Evolutionary conservation across 106 monocot genomes (phyloP).

Genomic region (Dioscorea zingiberensis): DNA sequence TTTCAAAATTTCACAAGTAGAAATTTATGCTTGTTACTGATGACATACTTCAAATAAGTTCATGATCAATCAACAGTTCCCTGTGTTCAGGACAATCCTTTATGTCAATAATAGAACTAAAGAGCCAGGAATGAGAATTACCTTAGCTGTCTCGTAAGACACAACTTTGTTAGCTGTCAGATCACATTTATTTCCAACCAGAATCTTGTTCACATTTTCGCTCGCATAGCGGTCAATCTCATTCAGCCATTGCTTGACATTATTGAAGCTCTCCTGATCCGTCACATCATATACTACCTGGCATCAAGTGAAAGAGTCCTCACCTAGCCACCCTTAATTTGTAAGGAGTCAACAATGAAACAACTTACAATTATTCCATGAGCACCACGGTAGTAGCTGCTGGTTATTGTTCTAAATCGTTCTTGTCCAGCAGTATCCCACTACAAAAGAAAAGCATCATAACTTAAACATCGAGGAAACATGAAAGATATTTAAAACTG

Average conservation of each 20-base stretch:
- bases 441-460: neutral
- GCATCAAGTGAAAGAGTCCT: no score
- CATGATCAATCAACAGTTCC: no score
- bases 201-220: slow-evolving; percentile 16
- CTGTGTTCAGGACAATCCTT: no score
- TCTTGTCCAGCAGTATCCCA: slow-evolving; percentile 15
- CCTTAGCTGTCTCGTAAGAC: slow-evolving; percentile 11
- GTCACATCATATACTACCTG: slow-evolving; percentile 14
- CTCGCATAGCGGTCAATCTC: slow-evolving; percentile 15
- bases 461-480: neutral
- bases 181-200: slow-evolving; percentile 14
- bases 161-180: slow-evolving; percentile 6
- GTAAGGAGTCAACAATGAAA: neutral
- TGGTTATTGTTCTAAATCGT: slow-evolving; percentile 10
- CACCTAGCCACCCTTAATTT: no score
- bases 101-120: no score
- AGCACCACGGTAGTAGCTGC: slow-evolving; percentile 11
- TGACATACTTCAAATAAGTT: no score
- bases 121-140: neutral
- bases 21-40: no score
- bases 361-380: slow-evolving; percentile 11
- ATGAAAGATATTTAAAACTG: neutral
- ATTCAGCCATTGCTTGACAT: slow-evolving; percentile 13
- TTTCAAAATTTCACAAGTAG: no score
- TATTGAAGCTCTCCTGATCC: slow-evolving; percentile 10